Conservation (phyloP, 2,329 filamentous ascomycete species). For the Xylariaceae sp. region DNA sequence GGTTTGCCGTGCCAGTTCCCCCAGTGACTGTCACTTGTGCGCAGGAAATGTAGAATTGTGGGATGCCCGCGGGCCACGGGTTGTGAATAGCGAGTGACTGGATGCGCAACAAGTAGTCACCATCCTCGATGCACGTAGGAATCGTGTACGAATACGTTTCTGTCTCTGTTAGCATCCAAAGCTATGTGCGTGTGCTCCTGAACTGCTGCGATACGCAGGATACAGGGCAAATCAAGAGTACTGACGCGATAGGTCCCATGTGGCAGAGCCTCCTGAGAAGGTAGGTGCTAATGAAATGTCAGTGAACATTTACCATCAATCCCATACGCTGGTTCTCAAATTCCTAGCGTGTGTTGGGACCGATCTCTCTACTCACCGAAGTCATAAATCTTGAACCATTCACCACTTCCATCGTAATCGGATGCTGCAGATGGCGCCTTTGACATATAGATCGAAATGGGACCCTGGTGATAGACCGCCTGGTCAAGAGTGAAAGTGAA, state of each 20-base stretch:
- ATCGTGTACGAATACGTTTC: constrained; percentile 42
- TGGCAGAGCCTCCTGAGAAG: constrained; percentile 33
- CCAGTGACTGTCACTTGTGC: constrained; percentile 23
- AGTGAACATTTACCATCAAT: neutral
- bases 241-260: constrained; percentile 35
- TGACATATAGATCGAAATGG: constrained; percentile 42
- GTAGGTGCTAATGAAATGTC: constrained; percentile 27
- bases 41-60: constrained; percentile 48
- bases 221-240: neutral
- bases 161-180: constrained; percentile 2
- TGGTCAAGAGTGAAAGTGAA: constrained; percentile 40
- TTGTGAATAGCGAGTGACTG: constrained; percentile 62
- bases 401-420: constrained; percentile 38
- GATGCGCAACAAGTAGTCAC: constrained; percentile 59
- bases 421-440: constrained; percentile 36
- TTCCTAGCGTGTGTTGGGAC: too few species aligned
- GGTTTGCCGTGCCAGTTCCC: constrained; percentile 14
- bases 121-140: constrained; percentile 51
- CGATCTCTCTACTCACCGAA: constrained; percentile 23
- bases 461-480: constrained; percentile 44
- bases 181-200: neutral
- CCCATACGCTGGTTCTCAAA: neutral
- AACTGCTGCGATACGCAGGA: neutral
- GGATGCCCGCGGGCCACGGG: constrained; percentile 42
- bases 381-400: constrained; percentile 44